Evolutionary conservation across 345 rosid genomes (phyloP).

Genomic region (Camelina hispida): DNA sequence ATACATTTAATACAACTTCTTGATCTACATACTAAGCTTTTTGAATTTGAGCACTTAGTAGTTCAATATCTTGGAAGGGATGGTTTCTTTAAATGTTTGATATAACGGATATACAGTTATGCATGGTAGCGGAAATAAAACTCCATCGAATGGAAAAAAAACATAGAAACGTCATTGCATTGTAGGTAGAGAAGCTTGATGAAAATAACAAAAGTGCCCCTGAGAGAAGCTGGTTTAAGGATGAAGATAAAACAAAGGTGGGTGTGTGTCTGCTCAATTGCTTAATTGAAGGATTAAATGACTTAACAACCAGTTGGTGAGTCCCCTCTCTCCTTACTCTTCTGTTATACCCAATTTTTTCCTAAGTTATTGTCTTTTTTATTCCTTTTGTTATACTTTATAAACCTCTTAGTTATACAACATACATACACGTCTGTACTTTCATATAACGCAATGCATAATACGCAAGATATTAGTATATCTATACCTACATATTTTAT

Average conservation of each 20-base stretch:
- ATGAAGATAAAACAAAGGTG: constrained; percentile 42
- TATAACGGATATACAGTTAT: background rate
- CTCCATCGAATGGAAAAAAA: background rate
- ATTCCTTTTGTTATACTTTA: background rate
- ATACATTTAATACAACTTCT: no score
- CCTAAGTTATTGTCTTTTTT: constrained; percentile 19
- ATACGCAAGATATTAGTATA: background rate
- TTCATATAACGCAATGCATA: background rate
- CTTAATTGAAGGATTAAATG: constrained; percentile 63
- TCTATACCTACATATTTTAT: background rate
- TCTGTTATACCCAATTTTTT: constrained; percentile 38
- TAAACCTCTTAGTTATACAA: constrained; percentile 19
- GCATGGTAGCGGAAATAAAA: constrained; percentile 26
- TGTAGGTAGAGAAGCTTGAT: background rate
- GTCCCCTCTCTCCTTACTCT: constrained; percentile 38
- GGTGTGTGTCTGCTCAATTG: constrained; percentile 54
- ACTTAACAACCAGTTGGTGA: constrained; percentile 80
- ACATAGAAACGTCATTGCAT: constrained; percentile 12
- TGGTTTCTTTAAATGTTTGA: background rate
- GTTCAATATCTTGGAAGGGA: background rate
- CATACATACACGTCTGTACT: constrained; percentile 6
- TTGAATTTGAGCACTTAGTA: background rate
- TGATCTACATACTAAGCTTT: constrained; percentile 1
- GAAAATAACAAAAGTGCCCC: background rate
- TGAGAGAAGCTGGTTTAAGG: constrained; percentile 33